These are phyloP conservation scores for Phyllostachys edulis DNA, from an alignment of 176 grass and related monocot species.

Conservation along the genomic window DNA sequence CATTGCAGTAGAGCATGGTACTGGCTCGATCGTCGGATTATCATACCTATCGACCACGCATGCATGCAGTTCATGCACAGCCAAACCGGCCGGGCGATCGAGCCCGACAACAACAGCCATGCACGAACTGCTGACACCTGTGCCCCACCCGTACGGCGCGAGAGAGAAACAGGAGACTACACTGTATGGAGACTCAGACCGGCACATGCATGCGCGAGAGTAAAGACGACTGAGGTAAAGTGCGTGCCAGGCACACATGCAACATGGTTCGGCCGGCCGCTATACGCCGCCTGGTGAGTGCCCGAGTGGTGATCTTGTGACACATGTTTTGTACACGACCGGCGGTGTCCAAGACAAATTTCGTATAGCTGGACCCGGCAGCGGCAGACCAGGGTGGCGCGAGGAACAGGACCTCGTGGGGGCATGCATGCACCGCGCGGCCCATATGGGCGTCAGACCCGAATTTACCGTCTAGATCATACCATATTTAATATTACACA, in stretches of 20 bases:
- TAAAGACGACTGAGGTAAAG: neutral
- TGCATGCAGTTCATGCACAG: neutral
- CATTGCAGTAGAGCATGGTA: neutral
- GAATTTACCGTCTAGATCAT: no score
- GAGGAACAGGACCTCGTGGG: neutral
- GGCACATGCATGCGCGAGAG: neutral
- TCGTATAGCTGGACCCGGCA: neutral
- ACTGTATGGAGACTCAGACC: constrained; percentile 14
- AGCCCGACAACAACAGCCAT: neutral
- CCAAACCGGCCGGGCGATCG: neutral
- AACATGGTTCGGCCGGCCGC: neutral
- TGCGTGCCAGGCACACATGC: neutral
- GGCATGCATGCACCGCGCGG: neutral
- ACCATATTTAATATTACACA: no score
- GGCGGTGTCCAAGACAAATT: neutral
- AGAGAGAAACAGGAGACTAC: neutral
- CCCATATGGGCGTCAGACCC: no score
- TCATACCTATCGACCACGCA: no score
- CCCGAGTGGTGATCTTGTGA: neutral
- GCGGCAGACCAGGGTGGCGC: constrained; percentile 18
- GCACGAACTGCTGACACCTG: neutral
- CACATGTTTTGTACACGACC: neutral
- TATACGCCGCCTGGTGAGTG: neutral
- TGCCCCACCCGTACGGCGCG: neutral
- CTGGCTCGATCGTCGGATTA: no score